phyloP scores from a whole-genome alignment of 2,329 filamentous ascomycete species.

The Arthrobotrys megalospora region DNA sequence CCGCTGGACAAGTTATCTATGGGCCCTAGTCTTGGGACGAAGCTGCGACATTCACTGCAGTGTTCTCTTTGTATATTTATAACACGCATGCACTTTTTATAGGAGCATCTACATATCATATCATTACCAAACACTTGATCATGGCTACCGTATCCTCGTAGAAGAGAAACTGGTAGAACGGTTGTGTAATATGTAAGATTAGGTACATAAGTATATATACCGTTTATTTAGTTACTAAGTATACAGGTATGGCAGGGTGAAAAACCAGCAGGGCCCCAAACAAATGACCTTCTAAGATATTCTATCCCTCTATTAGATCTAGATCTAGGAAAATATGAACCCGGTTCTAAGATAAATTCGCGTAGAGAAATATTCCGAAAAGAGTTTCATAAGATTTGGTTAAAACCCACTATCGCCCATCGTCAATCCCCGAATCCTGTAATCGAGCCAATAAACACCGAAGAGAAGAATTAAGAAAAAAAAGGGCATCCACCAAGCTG shows the following conservation, averaged over 20 bases:
- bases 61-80: slow-evolving; percentile 37
- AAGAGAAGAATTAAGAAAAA: background rate
- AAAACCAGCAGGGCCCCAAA: background rate
- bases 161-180: background rate
- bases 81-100: background rate
- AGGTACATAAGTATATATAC: background rate
- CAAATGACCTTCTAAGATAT: slow-evolving; percentile 9
- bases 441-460: slow-evolving; percentile 16
- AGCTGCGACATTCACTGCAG: slow-evolving; percentile 22
- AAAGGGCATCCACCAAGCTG: slow-evolving; percentile 21
- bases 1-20: background rate
- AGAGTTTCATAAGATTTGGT: slow-evolving; percentile 22
- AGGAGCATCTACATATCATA: slow-evolving; percentile 21
- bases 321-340: slow-evolving; percentile 20
- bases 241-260: background rate
- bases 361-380: background rate
- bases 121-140: slow-evolving; percentile 7
- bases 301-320: slow-evolving; percentile 2
- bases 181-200: background rate
- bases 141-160: background rate
- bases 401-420: background rate
- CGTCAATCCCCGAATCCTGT: slow-evolving; percentile 1
- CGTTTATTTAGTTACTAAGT: background rate
- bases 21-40: slow-evolving; percentile 12
- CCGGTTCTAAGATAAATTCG: background rate